Conservation (phyloP, 805 yeast species). For the Suhomyces prunicola region DNA sequence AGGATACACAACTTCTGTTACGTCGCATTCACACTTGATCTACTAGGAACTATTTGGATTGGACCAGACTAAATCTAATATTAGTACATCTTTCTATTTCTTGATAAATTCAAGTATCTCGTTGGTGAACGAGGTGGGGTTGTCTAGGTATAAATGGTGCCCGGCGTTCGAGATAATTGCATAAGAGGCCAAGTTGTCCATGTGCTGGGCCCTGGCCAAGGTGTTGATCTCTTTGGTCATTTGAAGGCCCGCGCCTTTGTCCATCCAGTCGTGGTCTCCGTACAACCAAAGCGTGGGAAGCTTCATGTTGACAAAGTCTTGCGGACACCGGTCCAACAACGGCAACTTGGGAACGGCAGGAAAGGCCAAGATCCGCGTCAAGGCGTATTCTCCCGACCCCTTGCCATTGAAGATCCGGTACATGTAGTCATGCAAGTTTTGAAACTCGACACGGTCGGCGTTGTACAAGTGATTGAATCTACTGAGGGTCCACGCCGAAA, state of each 20-base stretch:
- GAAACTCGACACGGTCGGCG: conserved; percentile 28
- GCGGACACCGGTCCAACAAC: conserved; percentile 48
- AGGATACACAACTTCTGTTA: too few species aligned
- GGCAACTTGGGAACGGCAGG: conserved; percentile 60
- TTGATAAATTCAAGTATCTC: not conserved
- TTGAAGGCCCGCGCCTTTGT: conserved; percentile 51
- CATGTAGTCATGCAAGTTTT: conserved; percentile 52
- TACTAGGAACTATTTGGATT: too few species aligned
- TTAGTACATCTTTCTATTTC: too few species aligned
- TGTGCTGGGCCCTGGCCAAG: conserved; percentile 28
- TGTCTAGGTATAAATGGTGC: conserved; percentile 55
- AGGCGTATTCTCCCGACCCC: conserved; percentile 64
- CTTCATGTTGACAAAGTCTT: conserved; percentile 35
- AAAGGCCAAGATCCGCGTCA: conserved; percentile 57
- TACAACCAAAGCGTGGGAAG: conserved; percentile 58
- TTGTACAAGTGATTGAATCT: conserved; percentile 42
- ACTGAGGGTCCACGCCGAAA: conserved; percentile 52
- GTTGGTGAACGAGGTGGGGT: conserved; percentile 22
- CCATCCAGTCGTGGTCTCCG: conserved; percentile 75
- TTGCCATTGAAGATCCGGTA: conserved; percentile 50
- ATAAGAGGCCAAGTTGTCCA: conserved; percentile 27
- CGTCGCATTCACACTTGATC: too few species aligned
- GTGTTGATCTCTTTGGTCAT: conserved; percentile 21
- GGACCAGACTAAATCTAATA: too few species aligned
- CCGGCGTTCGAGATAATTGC: conserved; percentile 44